phyloP scores from a whole-genome alignment of 805 yeast genomes.

The Metahyphopichia silvanorum region DNA sequence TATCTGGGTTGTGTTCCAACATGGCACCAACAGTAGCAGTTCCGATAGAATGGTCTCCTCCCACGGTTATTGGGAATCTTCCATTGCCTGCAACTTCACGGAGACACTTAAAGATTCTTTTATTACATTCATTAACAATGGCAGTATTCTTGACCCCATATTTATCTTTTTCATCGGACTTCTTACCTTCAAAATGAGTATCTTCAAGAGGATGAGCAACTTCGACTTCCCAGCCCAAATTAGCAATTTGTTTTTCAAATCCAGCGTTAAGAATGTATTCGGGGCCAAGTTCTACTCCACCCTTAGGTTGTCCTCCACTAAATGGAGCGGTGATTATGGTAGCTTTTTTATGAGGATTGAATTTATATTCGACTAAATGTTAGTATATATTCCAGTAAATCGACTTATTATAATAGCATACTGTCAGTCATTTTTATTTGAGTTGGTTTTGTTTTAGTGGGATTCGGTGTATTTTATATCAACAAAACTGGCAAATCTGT shows the following conservation, averaged over 20 bases:
- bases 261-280: slow-evolving; percentile 72
- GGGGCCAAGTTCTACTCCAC: slow-evolving; percentile 96
- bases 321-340: slow-evolving; percentile 89
- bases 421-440: slow-evolving; percentile 2
- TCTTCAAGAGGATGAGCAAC: slow-evolving; percentile 53
- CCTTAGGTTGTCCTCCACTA: slow-evolving; percentile 91
- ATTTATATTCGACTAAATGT: slow-evolving; percentile 44
- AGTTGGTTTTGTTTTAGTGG: too few relatives aligned
- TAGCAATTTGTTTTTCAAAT: slow-evolving; percentile 55
- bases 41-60: slow-evolving; percentile 97
- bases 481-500: too few relatives aligned
- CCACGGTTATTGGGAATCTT: slow-evolving; percentile 75
- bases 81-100: slow-evolving; percentile 42
- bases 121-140: slow-evolving; percentile 71
- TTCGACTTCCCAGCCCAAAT: slow-evolving; percentile 68
- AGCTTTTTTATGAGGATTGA: slow-evolving; percentile 50
- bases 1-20: slow-evolving; percentile 73
- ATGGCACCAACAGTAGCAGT: slow-evolving; percentile 90
- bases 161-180: slow-evolving; percentile 41
- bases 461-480: too few relatives aligned
- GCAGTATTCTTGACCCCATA: slow-evolving; percentile 69
- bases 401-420: neutral
- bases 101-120: slow-evolving; percentile 61
- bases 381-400: neutral
- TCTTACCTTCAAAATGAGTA: slow-evolving; percentile 41